Conservation (phyloP, 192 early-diverging fungal species). For the Lunasporangiospora selenospora region DNA sequence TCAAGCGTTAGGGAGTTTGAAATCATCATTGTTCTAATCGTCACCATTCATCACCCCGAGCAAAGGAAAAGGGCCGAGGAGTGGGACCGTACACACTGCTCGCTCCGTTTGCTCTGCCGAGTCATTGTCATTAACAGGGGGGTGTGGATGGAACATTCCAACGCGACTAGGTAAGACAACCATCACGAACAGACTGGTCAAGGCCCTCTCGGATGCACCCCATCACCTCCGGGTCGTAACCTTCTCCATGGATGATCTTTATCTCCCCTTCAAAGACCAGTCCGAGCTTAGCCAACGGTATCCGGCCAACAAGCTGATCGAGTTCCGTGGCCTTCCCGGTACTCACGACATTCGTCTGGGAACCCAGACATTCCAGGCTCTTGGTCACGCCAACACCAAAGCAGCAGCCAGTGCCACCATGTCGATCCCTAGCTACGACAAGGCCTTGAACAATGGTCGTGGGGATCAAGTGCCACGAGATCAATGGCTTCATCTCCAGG, state of each 20-base stretch:
- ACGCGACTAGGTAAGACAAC: slow-evolving; percentile 48
- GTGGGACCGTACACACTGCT: no score
- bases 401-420: slow-evolving; percentile 20
- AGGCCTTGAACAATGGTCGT: slow-evolving; percentile 72
- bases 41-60: no score
- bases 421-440: slow-evolving; percentile 82
- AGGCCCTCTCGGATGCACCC: slow-evolving; percentile 10
- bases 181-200: slow-evolving; percentile 20
- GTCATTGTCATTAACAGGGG: no score
- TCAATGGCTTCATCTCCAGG: slow-evolving; percentile 61
- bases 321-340: slow-evolving; percentile 87
- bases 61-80: no score
- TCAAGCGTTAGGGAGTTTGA: no score
- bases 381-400: slow-evolving; percentile 41
- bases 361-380: slow-evolving; percentile 50
- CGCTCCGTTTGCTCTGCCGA: no score
- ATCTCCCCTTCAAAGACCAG: slow-evolving; percentile 77
- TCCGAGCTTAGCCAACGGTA: slow-evolving; percentile 44
- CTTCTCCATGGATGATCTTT: slow-evolving; percentile 89
- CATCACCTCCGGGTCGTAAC: slow-evolving; percentile 61
- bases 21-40: no score
- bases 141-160: no score
- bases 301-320: slow-evolving; percentile 72
- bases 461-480: slow-evolving; percentile 75
- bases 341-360: slow-evolving; percentile 86